These are phyloP conservation scores for Pythium plurisporium DNA, from an alignment of 352 stramenopile species.

Conservation along the genomic window DNA sequence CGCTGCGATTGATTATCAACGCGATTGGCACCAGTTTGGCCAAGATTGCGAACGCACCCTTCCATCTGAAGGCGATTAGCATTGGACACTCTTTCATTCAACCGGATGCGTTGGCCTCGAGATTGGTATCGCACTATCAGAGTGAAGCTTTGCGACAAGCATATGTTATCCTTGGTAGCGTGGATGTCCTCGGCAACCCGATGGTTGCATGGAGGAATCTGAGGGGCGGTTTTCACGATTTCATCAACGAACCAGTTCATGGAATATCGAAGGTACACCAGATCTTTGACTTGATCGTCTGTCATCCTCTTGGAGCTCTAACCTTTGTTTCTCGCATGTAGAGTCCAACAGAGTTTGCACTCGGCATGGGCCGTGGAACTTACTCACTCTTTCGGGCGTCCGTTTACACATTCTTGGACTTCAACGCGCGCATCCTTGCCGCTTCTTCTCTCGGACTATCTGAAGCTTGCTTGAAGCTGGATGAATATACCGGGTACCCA, in stretches of 20 bases:
- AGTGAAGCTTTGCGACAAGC: conserved; percentile 84
- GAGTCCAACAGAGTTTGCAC: conserved; percentile 74
- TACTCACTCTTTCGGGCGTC: conserved; percentile 79
- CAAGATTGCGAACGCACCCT: conserved; percentile 87
- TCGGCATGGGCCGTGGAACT: conserved; percentile 74
- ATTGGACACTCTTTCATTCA: conserved; percentile 87
- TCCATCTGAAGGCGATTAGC: conserved; percentile 67
- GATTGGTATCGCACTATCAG: conserved; percentile 80
- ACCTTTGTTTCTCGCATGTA: conserved; percentile 12
- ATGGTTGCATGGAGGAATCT: conserved; percentile 88
- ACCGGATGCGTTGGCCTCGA: conserved; percentile 58
- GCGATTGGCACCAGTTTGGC: conserved; percentile 83
- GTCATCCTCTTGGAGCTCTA: neutral
- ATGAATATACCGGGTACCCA: conserved; percentile 86
- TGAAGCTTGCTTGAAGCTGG: conserved; percentile 80
- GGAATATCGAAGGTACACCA: conserved; percentile 74
- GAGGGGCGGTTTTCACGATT: conserved; percentile 73
- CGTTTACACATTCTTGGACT: conserved; percentile 85
- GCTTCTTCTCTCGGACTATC: conserved; percentile 76
- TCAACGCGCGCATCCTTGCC: conserved; percentile 83
- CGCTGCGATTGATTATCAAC: conserved; percentile 79
- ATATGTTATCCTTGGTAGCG: conserved; percentile 85
- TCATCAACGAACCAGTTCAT: conserved; percentile 76
- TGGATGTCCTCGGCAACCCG: conserved; percentile 85
- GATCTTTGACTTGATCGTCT: too few species aligned